These are phyloP conservation scores for Schizonepeta tenuifolia DNA, from an alignment of 257 asterid genomes.

Conservation along the genomic window DNA sequence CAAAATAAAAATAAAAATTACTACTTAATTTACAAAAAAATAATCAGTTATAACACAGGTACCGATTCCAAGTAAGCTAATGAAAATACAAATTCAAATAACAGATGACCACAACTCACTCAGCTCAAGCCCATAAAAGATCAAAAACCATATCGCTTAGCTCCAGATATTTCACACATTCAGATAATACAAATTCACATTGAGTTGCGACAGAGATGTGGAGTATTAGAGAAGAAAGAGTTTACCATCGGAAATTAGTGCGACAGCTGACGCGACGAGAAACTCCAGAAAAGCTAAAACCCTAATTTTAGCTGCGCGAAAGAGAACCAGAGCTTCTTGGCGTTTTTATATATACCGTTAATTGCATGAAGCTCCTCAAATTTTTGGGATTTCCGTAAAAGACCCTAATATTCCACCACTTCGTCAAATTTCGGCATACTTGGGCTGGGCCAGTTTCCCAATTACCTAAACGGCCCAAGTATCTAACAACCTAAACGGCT, in stretches of 20 bases:
- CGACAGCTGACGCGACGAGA: slow-evolving; percentile 28
- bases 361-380: slow-evolving; percentile 26
- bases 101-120: neutral
- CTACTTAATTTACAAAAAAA: no score
- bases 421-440: neutral
- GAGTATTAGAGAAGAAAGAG: neutral
- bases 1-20: no score
- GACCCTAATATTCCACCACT: neutral
- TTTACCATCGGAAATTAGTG: slow-evolving; percentile 35
- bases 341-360: neutral
- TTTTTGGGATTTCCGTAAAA: neutral
- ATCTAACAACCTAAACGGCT: no score
- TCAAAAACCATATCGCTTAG: neutral
- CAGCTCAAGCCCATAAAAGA: neutral
- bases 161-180: neutral
- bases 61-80: neutral
- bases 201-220: neutral
- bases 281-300: slow-evolving; percentile 20
- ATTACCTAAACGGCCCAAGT: no score
- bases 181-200: slow-evolving; percentile 13
- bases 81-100: neutral
- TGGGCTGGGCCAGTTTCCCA: no score
- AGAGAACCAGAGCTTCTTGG: neutral
- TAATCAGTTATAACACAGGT: neutral
- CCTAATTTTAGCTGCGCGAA: slow-evolving; percentile 38